Evolutionary conservation across 1,284 basidiomycete genomes (phyloP).

Genomic region (Fistulina hepatica): DNA sequence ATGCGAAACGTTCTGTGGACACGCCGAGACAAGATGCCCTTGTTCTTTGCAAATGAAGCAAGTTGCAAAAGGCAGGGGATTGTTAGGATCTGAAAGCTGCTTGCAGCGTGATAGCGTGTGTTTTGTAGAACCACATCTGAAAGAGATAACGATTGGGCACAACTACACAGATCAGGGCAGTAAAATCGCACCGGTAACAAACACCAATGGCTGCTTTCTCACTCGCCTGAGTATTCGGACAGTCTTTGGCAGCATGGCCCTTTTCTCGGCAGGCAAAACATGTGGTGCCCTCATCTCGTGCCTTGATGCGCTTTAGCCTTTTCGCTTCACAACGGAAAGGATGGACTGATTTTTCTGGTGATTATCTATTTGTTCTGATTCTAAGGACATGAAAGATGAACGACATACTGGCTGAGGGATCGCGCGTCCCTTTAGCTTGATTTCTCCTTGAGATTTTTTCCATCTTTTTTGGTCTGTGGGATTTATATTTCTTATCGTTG

Average conservation of each 20-base stretch:
- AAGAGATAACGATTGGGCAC: background rate
- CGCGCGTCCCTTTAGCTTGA: slow-evolving; percentile 2
- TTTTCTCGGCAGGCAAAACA: slow-evolving; percentile 84
- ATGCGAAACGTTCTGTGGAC: slow-evolving; percentile 69
- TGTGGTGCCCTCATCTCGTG: slow-evolving; percentile 48
- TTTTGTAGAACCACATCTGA: slow-evolving; percentile 72
- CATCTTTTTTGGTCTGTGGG: slow-evolving; percentile 1
- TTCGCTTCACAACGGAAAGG: slow-evolving; percentile 45
- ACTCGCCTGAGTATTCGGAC: slow-evolving; percentile 43
- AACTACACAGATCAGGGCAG: background rate
- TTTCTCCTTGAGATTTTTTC: slow-evolving; percentile 11
- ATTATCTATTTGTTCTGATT: slow-evolving; percentile 12
- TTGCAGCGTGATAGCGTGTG: slow-evolving; percentile 76
- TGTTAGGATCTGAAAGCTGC: slow-evolving; percentile 47
- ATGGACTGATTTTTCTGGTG: slow-evolving; percentile 17
- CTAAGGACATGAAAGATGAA: slow-evolving; percentile 7
- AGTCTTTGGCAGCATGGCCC: slow-evolving; percentile 80
- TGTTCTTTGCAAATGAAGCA: slow-evolving; percentile 82
- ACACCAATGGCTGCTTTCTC: slow-evolving; percentile 45
- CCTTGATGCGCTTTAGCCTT: slow-evolving; percentile 54
- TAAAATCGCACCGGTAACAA: slow-evolving; percentile 65
- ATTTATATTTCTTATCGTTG: background rate
- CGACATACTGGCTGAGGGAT: slow-evolving; percentile 12
- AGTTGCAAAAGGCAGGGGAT: slow-evolving; percentile 79
- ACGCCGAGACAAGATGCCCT: slow-evolving; percentile 76